A percentile compares a stretch with the other conserved stretches of the same genome.
Evolutionary conservation across 768 basidiomycete species (phyloP).

Genomic region (Sarcodon aspratus): DNA sequence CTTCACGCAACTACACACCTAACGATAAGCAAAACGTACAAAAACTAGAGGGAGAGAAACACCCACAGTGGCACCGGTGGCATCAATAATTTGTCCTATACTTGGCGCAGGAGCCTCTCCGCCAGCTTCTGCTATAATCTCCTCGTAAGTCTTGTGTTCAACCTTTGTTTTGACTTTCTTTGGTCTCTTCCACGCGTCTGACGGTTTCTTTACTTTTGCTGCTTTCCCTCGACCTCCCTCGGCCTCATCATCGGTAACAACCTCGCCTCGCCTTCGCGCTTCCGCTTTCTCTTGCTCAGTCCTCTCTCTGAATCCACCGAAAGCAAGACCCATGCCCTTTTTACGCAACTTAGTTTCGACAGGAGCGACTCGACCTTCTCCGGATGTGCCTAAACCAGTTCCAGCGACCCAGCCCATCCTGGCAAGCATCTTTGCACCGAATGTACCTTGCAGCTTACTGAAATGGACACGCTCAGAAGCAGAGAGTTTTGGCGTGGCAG

Average conservation of each 20-base stretch:
- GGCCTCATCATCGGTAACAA: slow-evolving; percentile 60
- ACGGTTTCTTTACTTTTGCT: slow-evolving; percentile 41
- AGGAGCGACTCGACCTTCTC: slow-evolving; percentile 81
- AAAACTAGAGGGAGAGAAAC: neutral
- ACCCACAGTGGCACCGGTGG: slow-evolving; percentile 83
- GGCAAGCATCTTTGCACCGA: slow-evolving; percentile 82
- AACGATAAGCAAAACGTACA: slow-evolving; percentile 5
- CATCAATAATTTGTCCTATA: slow-evolving; percentile 87
- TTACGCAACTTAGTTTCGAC: slow-evolving; percentile 79
- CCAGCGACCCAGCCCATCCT: slow-evolving; percentile 96
- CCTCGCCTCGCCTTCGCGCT: slow-evolving; percentile 63
- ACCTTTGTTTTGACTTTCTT: slow-evolving; percentile 78
- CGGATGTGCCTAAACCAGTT: slow-evolving; percentile 60
- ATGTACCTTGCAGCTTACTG: slow-evolving; percentile 57
- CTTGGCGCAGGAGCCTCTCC: slow-evolving; percentile 41
- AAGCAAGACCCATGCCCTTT: slow-evolving; percentile 80
- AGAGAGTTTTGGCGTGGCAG: slow-evolving; percentile 38
- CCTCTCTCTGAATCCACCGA: slow-evolving; percentile 80
- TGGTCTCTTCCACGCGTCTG: slow-evolving; percentile 79
- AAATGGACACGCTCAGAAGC: slow-evolving; percentile 74
- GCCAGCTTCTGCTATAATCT: slow-evolving; percentile 76
- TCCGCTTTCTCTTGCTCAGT: slow-evolving; percentile 78
- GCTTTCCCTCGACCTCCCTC: slow-evolving; percentile 41
- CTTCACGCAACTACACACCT: slow-evolving; percentile 61
- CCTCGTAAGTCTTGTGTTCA: slow-evolving; percentile 95